phyloP scores from a whole-genome alignment of 331 rosid species.

The Quercus phellos region DNA sequence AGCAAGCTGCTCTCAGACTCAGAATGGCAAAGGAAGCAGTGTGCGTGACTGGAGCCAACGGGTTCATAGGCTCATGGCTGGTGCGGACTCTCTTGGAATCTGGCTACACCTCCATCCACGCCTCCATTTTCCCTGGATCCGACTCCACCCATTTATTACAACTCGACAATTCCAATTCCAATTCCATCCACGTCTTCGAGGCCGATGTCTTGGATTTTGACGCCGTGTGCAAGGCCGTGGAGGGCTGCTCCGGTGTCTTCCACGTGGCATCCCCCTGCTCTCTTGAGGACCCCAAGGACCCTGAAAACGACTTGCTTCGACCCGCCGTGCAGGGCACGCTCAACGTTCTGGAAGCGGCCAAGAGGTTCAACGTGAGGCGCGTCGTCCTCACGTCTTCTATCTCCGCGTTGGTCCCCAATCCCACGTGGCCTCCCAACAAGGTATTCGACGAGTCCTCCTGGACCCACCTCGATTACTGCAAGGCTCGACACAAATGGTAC shows the following conservation, averaged over 20 bases:
- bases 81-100: conserved; percentile 49
- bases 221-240: conserved; percentile 52
- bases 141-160: conserved; percentile 53
- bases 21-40: conserved; percentile 16
- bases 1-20: no score
- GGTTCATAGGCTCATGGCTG: conserved; percentile 88
- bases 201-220: conserved; percentile 50
- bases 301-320: conserved; percentile 42
- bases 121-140: conserved; percentile 62
- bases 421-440: conserved; percentile 51
- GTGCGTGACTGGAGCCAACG: conserved; percentile 88
- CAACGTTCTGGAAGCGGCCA: conserved; percentile 65
- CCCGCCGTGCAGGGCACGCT: conserved; percentile 84
- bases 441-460: conserved; percentile 64
- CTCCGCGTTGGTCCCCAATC: conserved; percentile 83
- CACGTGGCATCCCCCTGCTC: conserved; percentile 89
- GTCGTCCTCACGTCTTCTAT: conserved; percentile 84
- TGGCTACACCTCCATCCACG: conserved; percentile 63
- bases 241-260: conserved; percentile 66
- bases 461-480: conserved; percentile 75
- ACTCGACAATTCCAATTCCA: conserved; percentile 14
- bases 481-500: conserved; percentile 61
- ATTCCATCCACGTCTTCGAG: conserved; percentile 35
- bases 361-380: conserved; percentile 40
- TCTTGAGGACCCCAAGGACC: conserved; percentile 67